Evolutionary conservation across 495 filamentous ascomycete genomes (phyloP).

Genomic region (Hyaloscypha bicolor): DNA sequence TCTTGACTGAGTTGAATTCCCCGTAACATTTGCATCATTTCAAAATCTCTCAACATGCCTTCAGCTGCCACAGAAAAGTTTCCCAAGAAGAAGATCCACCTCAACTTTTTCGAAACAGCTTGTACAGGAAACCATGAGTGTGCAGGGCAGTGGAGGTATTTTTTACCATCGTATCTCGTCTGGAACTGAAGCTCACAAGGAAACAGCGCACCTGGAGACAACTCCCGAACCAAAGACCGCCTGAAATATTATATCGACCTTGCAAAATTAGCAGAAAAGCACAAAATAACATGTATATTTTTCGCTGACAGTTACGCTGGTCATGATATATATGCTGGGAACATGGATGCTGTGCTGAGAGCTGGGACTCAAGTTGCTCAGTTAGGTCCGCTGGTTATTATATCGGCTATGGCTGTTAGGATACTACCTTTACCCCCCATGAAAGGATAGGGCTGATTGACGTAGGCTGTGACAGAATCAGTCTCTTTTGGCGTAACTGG

Average conservation of each 20-base stretch:
- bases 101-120: slow-evolving; percentile 14
- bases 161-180: not conserved
- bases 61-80: not conserved
- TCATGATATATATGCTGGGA: slow-evolving; percentile 42
- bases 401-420: too few species aligned
- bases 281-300: slow-evolving; percentile 43
- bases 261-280: slow-evolving; percentile 13
- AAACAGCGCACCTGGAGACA: too few species aligned
- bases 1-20: too few species aligned
- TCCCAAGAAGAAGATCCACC: slow-evolving; percentile 11
- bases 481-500: too few species aligned
- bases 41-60: not conserved
- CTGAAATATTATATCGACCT: slow-evolving; percentile 8
- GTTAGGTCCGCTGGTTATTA: too few species aligned
- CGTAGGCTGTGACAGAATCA: too few species aligned
- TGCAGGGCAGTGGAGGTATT: slow-evolving; percentile 8
- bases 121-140: slow-evolving; percentile 11
- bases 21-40: too few species aligned
- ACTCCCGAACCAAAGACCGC: slow-evolving; percentile 1
- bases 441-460: too few species aligned
- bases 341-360: slow-evolving; percentile 46
- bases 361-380: too few species aligned
- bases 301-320: slow-evolving; percentile 57
- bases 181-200: too few species aligned
- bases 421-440: too few species aligned